phyloP scores from a whole-genome alignment of 2,329 filamentous ascomycete genomes.

The Zasmidium angulare region DNA sequence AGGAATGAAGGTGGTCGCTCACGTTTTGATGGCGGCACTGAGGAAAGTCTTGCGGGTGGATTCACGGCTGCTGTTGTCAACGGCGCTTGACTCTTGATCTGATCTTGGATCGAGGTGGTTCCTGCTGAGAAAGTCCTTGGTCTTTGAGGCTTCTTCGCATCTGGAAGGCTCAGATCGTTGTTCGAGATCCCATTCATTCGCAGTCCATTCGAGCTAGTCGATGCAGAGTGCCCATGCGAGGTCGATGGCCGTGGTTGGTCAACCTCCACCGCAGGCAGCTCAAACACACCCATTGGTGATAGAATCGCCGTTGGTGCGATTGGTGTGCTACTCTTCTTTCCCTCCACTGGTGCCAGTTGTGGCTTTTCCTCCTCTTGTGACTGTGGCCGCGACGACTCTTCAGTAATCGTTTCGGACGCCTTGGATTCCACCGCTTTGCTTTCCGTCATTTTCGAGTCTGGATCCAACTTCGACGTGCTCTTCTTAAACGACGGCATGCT shows the following conservation, averaged over 20 bases:
- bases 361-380: neutral
- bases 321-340: neutral
- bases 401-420: neutral
- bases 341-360: slow-evolving; percentile 4
- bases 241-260: slow-evolving; percentile 27
- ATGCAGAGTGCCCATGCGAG: slow-evolving; percentile 20
- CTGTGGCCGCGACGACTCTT: neutral
- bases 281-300: slow-evolving; percentile 24
- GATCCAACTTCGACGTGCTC: slow-evolving; percentile 22
- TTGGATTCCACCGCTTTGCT: neutral
- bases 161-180: slow-evolving; percentile 4
- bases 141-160: slow-evolving; percentile 17
- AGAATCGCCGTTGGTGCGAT: slow-evolving; percentile 1
- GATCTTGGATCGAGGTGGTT: slow-evolving; percentile 9
- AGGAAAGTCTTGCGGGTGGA: slow-evolving; percentile 3
- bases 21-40: slow-evolving; percentile 4
- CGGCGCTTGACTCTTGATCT: slow-evolving; percentile 6
- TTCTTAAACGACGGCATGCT: slow-evolving; percentile 29
- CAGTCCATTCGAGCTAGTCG: slow-evolving; percentile 28
- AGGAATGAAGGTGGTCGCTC: slow-evolving; percentile 20
- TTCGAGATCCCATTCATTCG: slow-evolving; percentile 34
- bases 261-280: slow-evolving; percentile 23
- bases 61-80: slow-evolving; percentile 1
- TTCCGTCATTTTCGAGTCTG: slow-evolving; percentile 15
- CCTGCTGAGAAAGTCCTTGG: slow-evolving; percentile 29